These are phyloP conservation scores for Kalmusia sp. DNA, from an alignment of 2,329 filamentous ascomycete genomes.

Conservation along the genomic window DNA sequence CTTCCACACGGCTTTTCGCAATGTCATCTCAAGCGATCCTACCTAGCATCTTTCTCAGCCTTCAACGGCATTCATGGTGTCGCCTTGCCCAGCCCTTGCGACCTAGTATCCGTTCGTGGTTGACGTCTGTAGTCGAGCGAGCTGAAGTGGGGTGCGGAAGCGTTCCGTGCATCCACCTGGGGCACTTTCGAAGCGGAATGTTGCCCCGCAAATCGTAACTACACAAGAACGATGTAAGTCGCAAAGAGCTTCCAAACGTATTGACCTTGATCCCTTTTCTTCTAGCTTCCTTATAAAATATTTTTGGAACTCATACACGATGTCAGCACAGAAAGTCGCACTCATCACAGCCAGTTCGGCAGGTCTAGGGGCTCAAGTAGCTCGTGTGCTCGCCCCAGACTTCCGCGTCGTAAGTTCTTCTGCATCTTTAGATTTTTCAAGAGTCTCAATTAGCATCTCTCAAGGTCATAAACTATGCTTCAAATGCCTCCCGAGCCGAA, in stretches of 20 bases:
- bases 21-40: too few species aligned
- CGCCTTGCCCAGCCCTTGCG: too few species aligned
- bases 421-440: background rate
- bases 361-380: conserved; percentile 56
- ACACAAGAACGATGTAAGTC: background rate
- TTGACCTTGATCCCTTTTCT: background rate
- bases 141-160: conserved; percentile 6
- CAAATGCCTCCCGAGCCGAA: conserved; percentile 51
- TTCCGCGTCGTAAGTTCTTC: conserved; percentile 50
- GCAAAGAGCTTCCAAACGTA: background rate
- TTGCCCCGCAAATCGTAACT: conserved; percentile 3
- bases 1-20: too few species aligned
- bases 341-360: conserved; percentile 58
- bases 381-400: conserved; percentile 54
- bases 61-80: too few species aligned
- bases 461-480: conserved; percentile 57
- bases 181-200: conserved; percentile 4
- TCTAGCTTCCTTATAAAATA: background rate
- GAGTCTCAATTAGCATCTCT: background rate
- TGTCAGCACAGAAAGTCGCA: conserved; percentile 53
- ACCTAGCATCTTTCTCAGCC: too few species aligned
- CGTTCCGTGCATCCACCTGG: conserved; percentile 1
- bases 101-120: too few species aligned
- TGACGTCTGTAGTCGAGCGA: too few species aligned
- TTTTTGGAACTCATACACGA: conserved; percentile 10